Conservation (phyloP, 768 basidiomycete species). For the Leccinellum luteum region DNA sequence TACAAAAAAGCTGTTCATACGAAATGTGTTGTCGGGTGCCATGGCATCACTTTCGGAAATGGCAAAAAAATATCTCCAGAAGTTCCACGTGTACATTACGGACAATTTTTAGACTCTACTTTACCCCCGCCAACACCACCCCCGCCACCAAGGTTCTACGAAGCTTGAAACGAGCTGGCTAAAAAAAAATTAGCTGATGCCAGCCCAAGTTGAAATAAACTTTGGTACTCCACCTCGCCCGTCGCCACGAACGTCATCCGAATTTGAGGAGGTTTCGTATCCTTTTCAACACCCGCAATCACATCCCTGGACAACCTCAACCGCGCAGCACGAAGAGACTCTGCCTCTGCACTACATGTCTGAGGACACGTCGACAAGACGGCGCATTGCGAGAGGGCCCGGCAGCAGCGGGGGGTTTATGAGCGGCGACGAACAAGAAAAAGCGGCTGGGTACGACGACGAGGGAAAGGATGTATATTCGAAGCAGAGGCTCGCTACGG, state of each 20-base stretch:
- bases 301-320: constrained; percentile 28
- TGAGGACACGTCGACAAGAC: constrained; percentile 47
- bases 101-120: no score
- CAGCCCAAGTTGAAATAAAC: constrained; percentile 66
- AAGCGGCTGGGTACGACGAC: constrained; percentile 41
- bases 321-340: constrained; percentile 35
- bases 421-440: constrained; percentile 27
- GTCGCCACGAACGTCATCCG: constrained; percentile 52
- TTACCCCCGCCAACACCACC: not conserved
- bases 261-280: constrained; percentile 70
- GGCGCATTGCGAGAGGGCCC: constrained; percentile 41
- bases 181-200: constrained; percentile 44
- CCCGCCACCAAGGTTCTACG: not conserved
- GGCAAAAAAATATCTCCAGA: not conserved
- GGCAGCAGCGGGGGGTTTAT: constrained; percentile 31
- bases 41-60: not conserved
- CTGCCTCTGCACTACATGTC: constrained; percentile 53
- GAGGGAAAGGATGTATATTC: constrained; percentile 70
- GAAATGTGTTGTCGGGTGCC: constrained; percentile 17
- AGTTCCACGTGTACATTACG: constrained; percentile 9
- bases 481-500: constrained; percentile 40
- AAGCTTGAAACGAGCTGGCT: constrained; percentile 2
- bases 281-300: constrained; percentile 39
- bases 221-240: constrained; percentile 57
- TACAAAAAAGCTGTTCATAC: constrained; percentile 21